Conservation (phyloP, 129 eudicot genomes). For the Flaveria linearis region DNA sequence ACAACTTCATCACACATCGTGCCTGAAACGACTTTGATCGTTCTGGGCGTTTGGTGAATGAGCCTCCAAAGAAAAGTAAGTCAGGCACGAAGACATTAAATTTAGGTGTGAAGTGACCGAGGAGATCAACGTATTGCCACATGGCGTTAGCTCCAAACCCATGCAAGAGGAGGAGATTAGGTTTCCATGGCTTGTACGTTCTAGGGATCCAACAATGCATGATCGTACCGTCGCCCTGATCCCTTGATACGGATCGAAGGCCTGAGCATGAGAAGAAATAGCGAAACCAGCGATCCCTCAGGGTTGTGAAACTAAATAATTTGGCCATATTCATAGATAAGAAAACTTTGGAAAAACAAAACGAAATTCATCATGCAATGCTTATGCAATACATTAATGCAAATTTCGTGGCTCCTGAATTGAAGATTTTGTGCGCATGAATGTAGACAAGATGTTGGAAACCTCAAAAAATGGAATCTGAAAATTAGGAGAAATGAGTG, state of each 20-base stretch:
- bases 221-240: constrained; percentile 52
- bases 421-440: constrained; percentile 32
- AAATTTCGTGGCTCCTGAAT: background rate
- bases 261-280: constrained; percentile 56
- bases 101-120: constrained; percentile 52
- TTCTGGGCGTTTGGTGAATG: constrained; percentile 47
- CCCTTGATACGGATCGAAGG: constrained; percentile 55
- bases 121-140: constrained; percentile 81
- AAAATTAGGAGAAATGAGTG: background rate
- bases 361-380: too few relatives aligned
- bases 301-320: constrained; percentile 63
- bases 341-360: too few relatives aligned
- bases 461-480: background rate
- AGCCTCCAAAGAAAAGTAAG: constrained; percentile 63
- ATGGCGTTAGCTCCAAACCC: constrained; percentile 93
- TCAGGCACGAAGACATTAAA: constrained; percentile 74
- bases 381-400: background rate
- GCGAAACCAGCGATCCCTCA: constrained; percentile 58
- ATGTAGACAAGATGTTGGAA: constrained; percentile 13
- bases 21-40: constrained; percentile 67
- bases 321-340: constrained; percentile 28
- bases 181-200: constrained; percentile 43
- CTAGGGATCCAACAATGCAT: constrained; percentile 85
- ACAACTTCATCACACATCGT: constrained; percentile 60
- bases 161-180: constrained; percentile 64